Evolutionary conservation across 352 stramenopile species (phyloP).

Genomic region (Aphanomyces stellatus): DNA sequence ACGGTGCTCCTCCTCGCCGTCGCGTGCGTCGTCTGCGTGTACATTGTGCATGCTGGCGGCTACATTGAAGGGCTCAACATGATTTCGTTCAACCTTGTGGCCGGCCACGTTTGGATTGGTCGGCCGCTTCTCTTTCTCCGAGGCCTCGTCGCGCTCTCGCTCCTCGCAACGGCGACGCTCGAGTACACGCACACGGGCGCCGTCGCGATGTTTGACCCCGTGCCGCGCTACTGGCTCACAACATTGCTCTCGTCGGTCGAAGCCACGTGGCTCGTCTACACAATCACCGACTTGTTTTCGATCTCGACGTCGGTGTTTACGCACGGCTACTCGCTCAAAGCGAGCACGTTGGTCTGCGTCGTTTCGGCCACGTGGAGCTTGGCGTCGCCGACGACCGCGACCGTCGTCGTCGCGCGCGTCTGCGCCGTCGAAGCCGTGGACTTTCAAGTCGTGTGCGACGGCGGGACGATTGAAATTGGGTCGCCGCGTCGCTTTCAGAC

Average conservation of each 20-base stretch:
- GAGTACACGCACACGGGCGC: neutral
- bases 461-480: neutral
- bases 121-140: neutral
- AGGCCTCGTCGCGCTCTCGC: neutral
- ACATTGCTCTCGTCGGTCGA: neutral
- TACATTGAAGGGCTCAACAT: neutral
- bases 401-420: neutral
- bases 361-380: neutral
- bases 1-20: neutral
- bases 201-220: neutral
- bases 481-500: neutral
- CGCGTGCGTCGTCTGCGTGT: neutral
- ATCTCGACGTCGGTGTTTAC: neutral
- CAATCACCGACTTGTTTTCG: neutral
- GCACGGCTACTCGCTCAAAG: neutral
- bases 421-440: neutral
- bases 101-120: neutral
- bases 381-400: neutral
- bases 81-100: neutral
- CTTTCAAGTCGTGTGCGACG: neutral
- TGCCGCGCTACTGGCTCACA: neutral
- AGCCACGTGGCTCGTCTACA: neutral
- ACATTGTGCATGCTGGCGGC: neutral
- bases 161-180: neutral
- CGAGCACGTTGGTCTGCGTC: neutral